Percentiles rank a stretch among this genome's conserved stretches.
Evolutionary conservation across 2,329 filamentous ascomycete species (phyloP).

Genomic region (Aureobasidium pullulans): DNA sequence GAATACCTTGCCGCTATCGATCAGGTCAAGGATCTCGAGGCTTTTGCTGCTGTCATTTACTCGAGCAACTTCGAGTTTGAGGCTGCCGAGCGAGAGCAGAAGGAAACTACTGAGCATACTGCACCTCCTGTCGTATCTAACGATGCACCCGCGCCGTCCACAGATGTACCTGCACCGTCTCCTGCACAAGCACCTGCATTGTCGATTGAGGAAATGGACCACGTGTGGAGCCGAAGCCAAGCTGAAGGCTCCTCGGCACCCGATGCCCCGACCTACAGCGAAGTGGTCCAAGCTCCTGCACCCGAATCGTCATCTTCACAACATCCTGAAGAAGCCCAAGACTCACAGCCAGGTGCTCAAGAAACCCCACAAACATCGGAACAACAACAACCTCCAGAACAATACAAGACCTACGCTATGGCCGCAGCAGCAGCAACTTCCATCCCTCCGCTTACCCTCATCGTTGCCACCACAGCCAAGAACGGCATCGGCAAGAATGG

Average conservation of each 20-base stretch:
- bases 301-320: constrained; percentile 1
- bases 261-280: not conserved
- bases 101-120: not conserved
- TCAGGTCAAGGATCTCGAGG: constrained; percentile 65
- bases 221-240: constrained; percentile 1
- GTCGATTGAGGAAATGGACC: constrained; percentile 1
- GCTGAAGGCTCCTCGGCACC: not conserved
- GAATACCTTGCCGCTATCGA: constrained; percentile 61
- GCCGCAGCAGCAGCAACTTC: constrained; percentile 1
- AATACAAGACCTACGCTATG: constrained; percentile 3
- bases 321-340: not conserved
- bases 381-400: not conserved
- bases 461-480: constrained; percentile 81
- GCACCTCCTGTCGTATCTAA: not conserved
- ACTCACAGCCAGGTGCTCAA: not conserved
- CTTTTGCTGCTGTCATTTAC: constrained; percentile 81
- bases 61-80: constrained; percentile 66
- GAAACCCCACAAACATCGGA: not conserved
- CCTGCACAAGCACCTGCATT: not conserved
- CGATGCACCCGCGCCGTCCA: not conserved
- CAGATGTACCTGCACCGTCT: not conserved
- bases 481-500: constrained; percentile 82
- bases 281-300: constrained; percentile 10
- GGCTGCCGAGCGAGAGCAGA: constrained; percentile 27
- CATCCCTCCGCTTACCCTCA: constrained; percentile 58